Percentiles rank a stretch among this genome's conserved stretches.
Conservation (phyloP, 306 rosid genomes). For the Astragalus membranaceus region DNA sequence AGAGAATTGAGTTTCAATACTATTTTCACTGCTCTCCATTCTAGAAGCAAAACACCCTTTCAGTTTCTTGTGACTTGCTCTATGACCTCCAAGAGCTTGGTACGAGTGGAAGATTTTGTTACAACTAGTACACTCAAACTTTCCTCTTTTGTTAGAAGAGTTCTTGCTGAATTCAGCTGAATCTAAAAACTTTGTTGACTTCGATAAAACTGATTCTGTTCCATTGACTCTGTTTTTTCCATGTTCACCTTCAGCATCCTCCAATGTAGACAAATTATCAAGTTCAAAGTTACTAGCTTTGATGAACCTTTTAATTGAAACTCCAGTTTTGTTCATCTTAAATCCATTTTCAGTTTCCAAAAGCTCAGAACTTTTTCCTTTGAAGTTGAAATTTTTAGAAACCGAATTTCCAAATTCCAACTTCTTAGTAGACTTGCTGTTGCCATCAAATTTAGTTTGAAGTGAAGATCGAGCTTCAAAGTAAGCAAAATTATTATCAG, state of each 20-base stretch:
- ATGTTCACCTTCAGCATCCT: conserved; percentile 23
- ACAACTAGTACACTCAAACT: conserved; percentile 73
- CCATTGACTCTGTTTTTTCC: conserved; percentile 30
- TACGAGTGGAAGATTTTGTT: conserved; percentile 66
- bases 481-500: conserved; percentile 52
- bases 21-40: conserved; percentile 52
- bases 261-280: conserved; percentile 22
- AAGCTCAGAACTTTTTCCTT: conserved; percentile 21
- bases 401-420: conserved; percentile 20
- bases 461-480: conserved; percentile 39
- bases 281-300: conserved; percentile 22
- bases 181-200: conserved; percentile 21
- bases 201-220: conserved; percentile 33
- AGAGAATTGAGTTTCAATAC: conserved; percentile 50
- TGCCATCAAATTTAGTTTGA: conserved; percentile 29
- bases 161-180: conserved; percentile 37
- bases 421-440: conserved; percentile 7
- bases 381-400: conserved; percentile 21
- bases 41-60: conserved; percentile 60
- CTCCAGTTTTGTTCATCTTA: conserved; percentile 14
- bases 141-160: conserved; percentile 39
- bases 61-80: conserved; percentile 78
- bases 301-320: conserved; percentile 24
- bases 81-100: conserved; percentile 95
- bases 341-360: conserved; percentile 19